These are phyloP conservation scores for Globisporangium polare DNA, from an alignment of 352 stramenopile species.

Conservation along the genomic window DNA sequence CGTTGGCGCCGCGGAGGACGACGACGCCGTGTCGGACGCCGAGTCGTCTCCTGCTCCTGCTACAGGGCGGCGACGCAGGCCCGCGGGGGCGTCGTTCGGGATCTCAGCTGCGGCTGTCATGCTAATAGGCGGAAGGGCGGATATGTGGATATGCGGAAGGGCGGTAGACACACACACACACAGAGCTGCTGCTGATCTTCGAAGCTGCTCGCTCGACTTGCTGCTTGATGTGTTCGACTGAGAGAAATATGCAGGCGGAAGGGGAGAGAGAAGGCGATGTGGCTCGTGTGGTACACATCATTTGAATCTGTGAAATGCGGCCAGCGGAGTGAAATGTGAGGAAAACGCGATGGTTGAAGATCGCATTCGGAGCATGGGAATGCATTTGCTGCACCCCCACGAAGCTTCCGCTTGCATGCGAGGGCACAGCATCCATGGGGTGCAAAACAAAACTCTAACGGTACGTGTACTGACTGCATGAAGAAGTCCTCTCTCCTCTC, in stretches of 20 bases:
- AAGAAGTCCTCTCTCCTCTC: neutral
- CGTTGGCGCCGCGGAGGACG: constrained; percentile 5
- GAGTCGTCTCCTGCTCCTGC: constrained; percentile 10
- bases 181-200: no score
- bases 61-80: constrained; percentile 31
- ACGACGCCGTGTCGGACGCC: constrained; percentile 14
- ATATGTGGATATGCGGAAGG: no score
- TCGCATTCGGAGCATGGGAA: no score
- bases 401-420: no score
- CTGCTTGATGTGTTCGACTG: neutral
- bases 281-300: neutral
- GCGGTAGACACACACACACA: neutral
- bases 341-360: no score
- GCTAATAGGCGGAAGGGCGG: no score
- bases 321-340: no score
- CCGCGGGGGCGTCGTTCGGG: constrained; percentile 10
- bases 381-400: no score
- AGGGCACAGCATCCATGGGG: no score
- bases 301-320: neutral
- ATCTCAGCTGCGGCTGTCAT: constrained; percentile 16
- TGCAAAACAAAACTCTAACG: neutral
- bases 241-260: constrained; percentile 1
- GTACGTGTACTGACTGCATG: neutral
- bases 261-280: neutral
- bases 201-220: neutral